These are phyloP conservation scores for Aspergillus brasiliensis DNA, from an alignment of 2,329 filamentous ascomycete genomes.

Conservation along the genomic window DNA sequence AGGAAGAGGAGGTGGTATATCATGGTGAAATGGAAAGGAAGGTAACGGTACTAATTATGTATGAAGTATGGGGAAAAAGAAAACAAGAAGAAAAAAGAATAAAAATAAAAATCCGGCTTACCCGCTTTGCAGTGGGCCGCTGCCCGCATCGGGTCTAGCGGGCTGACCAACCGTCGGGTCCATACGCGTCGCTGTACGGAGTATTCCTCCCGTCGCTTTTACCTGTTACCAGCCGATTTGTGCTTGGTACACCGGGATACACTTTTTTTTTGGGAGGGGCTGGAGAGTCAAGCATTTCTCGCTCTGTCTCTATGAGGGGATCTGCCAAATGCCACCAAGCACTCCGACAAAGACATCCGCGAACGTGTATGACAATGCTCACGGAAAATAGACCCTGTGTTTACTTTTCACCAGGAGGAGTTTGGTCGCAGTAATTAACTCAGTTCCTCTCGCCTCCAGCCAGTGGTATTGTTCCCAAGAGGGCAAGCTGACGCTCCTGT, in stretches of 20 bases:
- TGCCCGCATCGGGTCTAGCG: constrained; percentile 4
- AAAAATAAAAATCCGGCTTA: constrained; percentile 18
- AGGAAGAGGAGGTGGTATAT: not conserved
- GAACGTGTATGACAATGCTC: not conserved
- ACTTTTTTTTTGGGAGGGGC: not conserved
- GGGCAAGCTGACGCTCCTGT: constrained; percentile 1
- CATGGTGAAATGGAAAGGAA: not conserved
- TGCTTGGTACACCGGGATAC: not conserved
- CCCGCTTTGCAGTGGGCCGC: constrained; percentile 12
- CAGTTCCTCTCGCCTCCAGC: constrained; percentile 1
- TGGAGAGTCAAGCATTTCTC: not conserved
- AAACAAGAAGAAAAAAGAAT: constrained; percentile 6
- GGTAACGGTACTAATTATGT: not conserved
- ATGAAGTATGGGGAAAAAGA: constrained; percentile 6
- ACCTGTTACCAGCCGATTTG: not conserved
- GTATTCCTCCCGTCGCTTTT: constrained; percentile 4
- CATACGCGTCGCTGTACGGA: constrained; percentile 9
- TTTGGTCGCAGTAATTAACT: not conserved
- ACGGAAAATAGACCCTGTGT: not conserved
- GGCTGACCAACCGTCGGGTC: constrained; percentile 7
- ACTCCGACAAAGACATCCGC: not conserved
- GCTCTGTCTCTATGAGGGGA: not conserved
- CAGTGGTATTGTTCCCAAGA: not conserved
- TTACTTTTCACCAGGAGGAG: not conserved
- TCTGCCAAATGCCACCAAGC: not conserved